A percentile compares a stretch with the other conserved stretches of the same genome.
Conservation (phyloP, 495 filamentous ascomycete species). For the Friedmanniomyces simplex region DNA sequence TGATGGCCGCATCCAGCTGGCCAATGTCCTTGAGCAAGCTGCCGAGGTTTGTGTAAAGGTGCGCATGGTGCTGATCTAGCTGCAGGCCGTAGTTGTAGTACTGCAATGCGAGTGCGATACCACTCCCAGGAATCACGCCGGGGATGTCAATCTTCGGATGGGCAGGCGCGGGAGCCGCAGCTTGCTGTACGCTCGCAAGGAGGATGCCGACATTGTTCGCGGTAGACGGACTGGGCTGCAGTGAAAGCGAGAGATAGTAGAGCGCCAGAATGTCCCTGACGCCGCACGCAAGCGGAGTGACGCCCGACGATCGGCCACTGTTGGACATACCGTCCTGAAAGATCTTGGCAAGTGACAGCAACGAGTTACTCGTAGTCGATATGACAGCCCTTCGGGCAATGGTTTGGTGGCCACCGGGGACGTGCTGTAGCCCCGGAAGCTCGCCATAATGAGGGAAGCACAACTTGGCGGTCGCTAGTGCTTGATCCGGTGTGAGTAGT, state of each 20-base stretch:
- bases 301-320: slow-evolving; percentile 51
- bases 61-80: slow-evolving; percentile 84
- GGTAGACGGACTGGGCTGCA: slow-evolving; percentile 93
- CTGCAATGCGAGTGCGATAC: slow-evolving; percentile 74
- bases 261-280: slow-evolving; percentile 90
- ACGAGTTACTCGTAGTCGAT: slow-evolving; percentile 89
- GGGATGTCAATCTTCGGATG: slow-evolving; percentile 48
- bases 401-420: slow-evolving; percentile 47
- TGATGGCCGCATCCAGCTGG: slow-evolving; percentile 79
- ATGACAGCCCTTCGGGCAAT: slow-evolving; percentile 69
- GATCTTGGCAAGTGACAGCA: slow-evolving; percentile 93
- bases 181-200: slow-evolving; percentile 84
- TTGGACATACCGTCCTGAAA: slow-evolving; percentile 96
- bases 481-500: slow-evolving; percentile 71
- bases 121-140: slow-evolving; percentile 75
- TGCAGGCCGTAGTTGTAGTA: slow-evolving; percentile 92
- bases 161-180: slow-evolving; percentile 28
- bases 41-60: slow-evolving; percentile 93
- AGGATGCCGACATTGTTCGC: slow-evolving; percentile 98
- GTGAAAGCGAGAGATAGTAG: slow-evolving; percentile 89
- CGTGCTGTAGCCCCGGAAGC: slow-evolving; percentile 70
- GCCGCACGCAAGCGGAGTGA: slow-evolving; percentile 53
- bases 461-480: slow-evolving; percentile 70
- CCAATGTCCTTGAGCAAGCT: slow-evolving; percentile 96
- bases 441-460: slow-evolving; percentile 73